Conservation (phyloP, 2,329 filamentous ascomycete genomes). For the Scedosporium boydii region DNA sequence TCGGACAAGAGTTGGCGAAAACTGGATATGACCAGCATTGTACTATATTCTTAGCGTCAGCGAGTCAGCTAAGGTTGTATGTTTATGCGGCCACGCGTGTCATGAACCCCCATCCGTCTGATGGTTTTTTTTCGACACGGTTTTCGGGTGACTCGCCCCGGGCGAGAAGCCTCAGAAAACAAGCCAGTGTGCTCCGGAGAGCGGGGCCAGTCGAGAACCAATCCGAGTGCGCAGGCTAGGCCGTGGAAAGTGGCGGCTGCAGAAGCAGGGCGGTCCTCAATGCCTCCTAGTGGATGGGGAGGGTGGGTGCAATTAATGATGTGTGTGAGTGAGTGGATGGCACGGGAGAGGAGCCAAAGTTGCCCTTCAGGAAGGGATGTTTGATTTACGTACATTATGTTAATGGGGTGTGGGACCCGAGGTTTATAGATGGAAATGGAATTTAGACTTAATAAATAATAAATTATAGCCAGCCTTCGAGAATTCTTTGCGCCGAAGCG, state of each 20-base stretch:
- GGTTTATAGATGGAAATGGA: neutral
- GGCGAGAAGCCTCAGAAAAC: neutral
- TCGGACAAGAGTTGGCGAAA: neutral
- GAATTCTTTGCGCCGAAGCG: neutral
- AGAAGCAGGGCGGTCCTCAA: neutral
- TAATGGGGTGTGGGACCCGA: neutral
- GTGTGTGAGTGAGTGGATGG: neutral
- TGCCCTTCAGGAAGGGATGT: neutral
- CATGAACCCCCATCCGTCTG: neutral
- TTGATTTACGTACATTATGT: neutral
- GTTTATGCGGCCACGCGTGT: neutral
- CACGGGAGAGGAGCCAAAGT: neutral
- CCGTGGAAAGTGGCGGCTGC: neutral
- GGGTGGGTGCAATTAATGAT: neutral
- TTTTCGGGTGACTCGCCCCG: neutral
- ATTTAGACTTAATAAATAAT: neutral
- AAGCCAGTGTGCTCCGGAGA: neutral
- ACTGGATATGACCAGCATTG: neutral
- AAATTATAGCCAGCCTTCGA: neutral
- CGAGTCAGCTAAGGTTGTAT: conserved; percentile 1
- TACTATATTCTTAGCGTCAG: conserved; percentile 1
- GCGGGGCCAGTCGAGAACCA: neutral
- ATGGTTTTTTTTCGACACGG: neutral
- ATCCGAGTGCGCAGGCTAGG: neutral
- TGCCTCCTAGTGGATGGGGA: neutral